A percentile compares a stretch with the other conserved stretches of the same genome.
These are phyloP conservation scores for Chaetomiaceae sp. DNA, from an alignment of 2,329 filamentous ascomycete species.

Conservation along the genomic window DNA sequence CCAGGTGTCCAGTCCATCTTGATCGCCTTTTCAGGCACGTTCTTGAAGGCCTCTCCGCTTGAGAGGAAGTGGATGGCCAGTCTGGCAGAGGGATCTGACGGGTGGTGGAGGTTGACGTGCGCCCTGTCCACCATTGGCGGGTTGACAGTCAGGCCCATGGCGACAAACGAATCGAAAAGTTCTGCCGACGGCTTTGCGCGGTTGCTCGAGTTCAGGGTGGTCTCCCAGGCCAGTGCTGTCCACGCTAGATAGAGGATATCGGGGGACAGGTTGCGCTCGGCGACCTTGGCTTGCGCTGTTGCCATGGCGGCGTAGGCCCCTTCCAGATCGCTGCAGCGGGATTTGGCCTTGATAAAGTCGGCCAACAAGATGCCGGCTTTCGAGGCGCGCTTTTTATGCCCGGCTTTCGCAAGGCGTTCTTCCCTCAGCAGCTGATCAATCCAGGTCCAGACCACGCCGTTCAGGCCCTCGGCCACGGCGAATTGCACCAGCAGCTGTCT, in stretches of 20 bases:
- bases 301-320: slow-evolving; percentile 45
- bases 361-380: slow-evolving; percentile 33
- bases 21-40: background rate
- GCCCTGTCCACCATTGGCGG: slow-evolving; percentile 43
- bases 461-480: slow-evolving; percentile 48
- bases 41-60: slow-evolving; percentile 8
- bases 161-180: slow-evolving; percentile 50
- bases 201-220: slow-evolving; percentile 47
- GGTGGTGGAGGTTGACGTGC: slow-evolving; percentile 52
- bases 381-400: background rate
- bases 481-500: slow-evolving; percentile 41
- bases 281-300: slow-evolving; percentile 41
- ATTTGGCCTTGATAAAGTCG: slow-evolving; percentile 36
- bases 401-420: background rate
- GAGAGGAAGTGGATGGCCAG: slow-evolving; percentile 45
- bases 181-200: slow-evolving; percentile 41
- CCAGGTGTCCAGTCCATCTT: too few species aligned
- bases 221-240: slow-evolving; percentile 46
- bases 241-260: slow-evolving; percentile 33
- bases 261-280: slow-evolving; percentile 34
- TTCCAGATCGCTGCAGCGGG: slow-evolving; percentile 38
- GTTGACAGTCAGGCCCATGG: slow-evolving; percentile 38
- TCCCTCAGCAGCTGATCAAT: slow-evolving; percentile 37
- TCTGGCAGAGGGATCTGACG: slow-evolving; percentile 43
- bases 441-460: slow-evolving; percentile 51